Evolutionary conservation across 2,329 filamentous ascomycete species (phyloP).

Genomic region (Westerdykella ornata): DNA sequence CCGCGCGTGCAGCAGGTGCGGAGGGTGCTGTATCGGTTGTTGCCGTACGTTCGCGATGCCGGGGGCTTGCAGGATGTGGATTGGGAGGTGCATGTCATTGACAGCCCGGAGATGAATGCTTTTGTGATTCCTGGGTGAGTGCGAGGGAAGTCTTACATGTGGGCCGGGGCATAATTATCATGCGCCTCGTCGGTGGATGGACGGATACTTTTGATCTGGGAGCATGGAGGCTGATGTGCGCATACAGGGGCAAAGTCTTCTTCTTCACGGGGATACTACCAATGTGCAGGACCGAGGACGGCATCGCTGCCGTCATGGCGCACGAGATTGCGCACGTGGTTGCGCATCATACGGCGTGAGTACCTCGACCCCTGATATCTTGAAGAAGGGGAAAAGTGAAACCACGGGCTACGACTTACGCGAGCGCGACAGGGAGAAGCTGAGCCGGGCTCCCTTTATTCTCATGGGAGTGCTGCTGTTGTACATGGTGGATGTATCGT

Average conservation of each 20-base stretch:
- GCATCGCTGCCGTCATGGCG: constrained; percentile 66
- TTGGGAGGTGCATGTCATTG: constrained; percentile 71
- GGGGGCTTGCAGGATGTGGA: constrained; percentile 41
- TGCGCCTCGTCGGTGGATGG: too few species aligned
- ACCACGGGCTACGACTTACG: not conserved
- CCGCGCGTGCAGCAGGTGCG: constrained; percentile 51
- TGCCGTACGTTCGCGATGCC: constrained; percentile 55
- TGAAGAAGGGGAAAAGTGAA: not conserved
- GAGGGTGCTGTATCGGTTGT: constrained; percentile 58
- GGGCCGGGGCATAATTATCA: too few species aligned
- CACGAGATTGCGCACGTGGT: constrained; percentile 74
- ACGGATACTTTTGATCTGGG: too few species aligned
- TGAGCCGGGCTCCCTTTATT: constrained; percentile 43
- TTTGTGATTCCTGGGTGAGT: constrained; percentile 64
- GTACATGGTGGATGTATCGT: constrained; percentile 38
- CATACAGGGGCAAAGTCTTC: constrained; percentile 63
- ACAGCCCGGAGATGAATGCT: constrained; percentile 63
- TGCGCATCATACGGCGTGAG: constrained; percentile 32
- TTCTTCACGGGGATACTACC: constrained; percentile 67
- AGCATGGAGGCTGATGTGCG: not conserved
- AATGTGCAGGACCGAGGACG: constrained; percentile 60
- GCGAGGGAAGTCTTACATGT: too few species aligned
- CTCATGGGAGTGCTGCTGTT: constrained; percentile 35
- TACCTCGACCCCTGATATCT: not conserved
- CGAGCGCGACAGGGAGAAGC: constrained; percentile 46